Base-by-base conservation (phyloP, 257 asterid genomes). In the Lycium barbarum region DNA sequence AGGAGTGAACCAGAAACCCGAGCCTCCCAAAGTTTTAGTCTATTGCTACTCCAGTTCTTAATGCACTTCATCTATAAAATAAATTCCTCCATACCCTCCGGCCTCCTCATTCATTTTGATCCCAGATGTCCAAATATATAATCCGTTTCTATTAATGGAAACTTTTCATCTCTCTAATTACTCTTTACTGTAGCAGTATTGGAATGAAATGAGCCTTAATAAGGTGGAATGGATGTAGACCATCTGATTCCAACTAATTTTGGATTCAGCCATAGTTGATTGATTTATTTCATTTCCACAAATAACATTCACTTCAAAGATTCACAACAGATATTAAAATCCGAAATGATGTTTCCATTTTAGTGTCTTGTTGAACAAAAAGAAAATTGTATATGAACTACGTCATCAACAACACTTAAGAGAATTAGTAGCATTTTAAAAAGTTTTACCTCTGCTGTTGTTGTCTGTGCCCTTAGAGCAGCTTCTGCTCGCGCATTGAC, bases 401-500 rank as follows among this genome's bases (percentile, higher is more conserved):
- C 0, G 49, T 33, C 33, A 54, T 53, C 82, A 78, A 17, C 43
- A 53, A 33, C 45, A 78, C 45, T 49, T 1, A 53, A 53, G 5
- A 53, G 82, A 78, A 55, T 76, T 54, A 33, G 45, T 33, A 57
- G 80, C 66, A 67, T 26, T 26, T 83, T 10, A 43, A 49, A 83
- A 22, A 62, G 84, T 61, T 71, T 88, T 90, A 96, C 99, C 99
- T 96, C 95, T 10, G 94, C 93, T 55, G 88, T 83, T 68, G 84
- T 91, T 51, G 89, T 89, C 66, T 92, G 98, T 73, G 85, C 92
- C 89, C 83, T 79, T 65, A 88, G 87, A 86, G 93, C 85, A 86
- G 88, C 83, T 85, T 93, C 95, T 71, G 88, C 90, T 85, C 88
- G 90, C 22, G 98, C 99, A 91, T 93, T 96, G 35, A 80, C 91